Base-by-base conservation (phyloP, 2,329 filamentous ascomycete species). In the Mycosphaerella arachidis region DNA sequence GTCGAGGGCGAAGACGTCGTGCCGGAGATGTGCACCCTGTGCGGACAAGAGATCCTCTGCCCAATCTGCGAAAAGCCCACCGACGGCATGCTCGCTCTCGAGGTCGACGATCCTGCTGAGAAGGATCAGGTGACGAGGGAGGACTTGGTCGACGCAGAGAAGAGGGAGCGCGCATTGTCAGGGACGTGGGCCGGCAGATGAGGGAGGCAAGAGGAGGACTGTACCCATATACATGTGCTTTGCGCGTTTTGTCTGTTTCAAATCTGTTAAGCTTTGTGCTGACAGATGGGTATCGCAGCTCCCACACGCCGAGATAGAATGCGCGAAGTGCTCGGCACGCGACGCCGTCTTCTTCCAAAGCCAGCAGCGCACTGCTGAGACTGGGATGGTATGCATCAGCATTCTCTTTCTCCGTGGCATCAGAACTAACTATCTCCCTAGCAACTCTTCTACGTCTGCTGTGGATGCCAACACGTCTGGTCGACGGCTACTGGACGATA, bases 301-400 rank as follows among this genome's bases (percentile, higher is more conserved):
- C 65, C 65, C 65, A 53, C 65, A 67, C 48, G 63, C 63, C 70
- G 90, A 91, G 74, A 91, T 90, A 78, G 83, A 84, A 62, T 99
- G 94, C 79, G 91, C 92, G 55, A 84, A 82, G 68, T 99, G 95
- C 81, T 83, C 84, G 67, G 89, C 94, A 75, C 86, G 86, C 68
- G 92, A 97, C 78, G 92, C 92, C 50, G 95, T 99, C 61, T 99
- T 96, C 80, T 99, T 99, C 81, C 94, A 99, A 80, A 97, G 92
- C 63, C 94, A 99, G 75, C 92, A 97, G 80, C 89, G 94, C 77
- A 96, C 89, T 68, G 91, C 91, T 53, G 92, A 97, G 77, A 99
- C 94, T 48, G 94, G 94, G 79, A 99, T 99, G 94, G 94, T 97
- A 78, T 82, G 89, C 68, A 16, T 24, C 31, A 6, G 1, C 33